phyloP scores from a whole-genome alignment of 2,329 filamentous ascomycete species.

The Penicillium griseofulvum region DNA sequence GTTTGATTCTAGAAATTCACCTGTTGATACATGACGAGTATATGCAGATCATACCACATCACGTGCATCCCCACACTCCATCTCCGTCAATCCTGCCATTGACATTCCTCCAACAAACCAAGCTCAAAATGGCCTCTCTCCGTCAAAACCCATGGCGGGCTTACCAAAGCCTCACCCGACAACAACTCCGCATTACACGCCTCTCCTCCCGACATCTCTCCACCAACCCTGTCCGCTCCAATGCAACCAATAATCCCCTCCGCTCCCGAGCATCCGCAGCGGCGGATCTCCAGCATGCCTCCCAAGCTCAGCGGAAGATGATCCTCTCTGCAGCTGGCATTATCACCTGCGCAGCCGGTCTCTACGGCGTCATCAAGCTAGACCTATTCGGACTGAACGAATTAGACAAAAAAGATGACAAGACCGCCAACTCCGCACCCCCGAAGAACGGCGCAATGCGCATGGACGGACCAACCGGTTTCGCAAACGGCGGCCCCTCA shows the following conservation, averaged over 20 bases:
- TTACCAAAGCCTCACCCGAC: slow-evolving; percentile 28
- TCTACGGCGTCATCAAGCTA: slow-evolving; percentile 42
- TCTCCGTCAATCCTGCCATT: slow-evolving; percentile 12
- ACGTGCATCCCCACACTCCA: slow-evolving; percentile 24
- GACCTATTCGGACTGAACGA: slow-evolving; percentile 36
- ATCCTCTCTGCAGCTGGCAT: slow-evolving; percentile 39
- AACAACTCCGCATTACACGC: slow-evolving; percentile 8
- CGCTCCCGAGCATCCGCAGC: slow-evolving; percentile 21
- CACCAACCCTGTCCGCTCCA: slow-evolving; percentile 27
- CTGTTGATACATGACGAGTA: not conserved
- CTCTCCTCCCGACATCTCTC: slow-evolving; percentile 22
- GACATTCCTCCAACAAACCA: not conserved
- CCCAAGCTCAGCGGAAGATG: slow-evolving; percentile 33
- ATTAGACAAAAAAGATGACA: slow-evolving; percentile 14
- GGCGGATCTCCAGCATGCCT: slow-evolving; percentile 25
- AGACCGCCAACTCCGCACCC: slow-evolving; percentile 1
- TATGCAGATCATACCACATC: slow-evolving; percentile 18
- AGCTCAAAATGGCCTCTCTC: slow-evolving; percentile 18
- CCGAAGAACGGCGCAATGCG: slow-evolving; percentile 29
- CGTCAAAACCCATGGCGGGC: slow-evolving; percentile 26
- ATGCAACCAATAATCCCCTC: slow-evolving; percentile 30
- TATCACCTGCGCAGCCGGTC: slow-evolving; percentile 37
- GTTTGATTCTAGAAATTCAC: too few relatives aligned
- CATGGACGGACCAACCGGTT: slow-evolving; percentile 42
- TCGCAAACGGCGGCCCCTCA: slow-evolving; percentile 32